Base-by-base conservation (phyloP, 129 eudicot genomes). In the Escallonia rubra region DNA sequence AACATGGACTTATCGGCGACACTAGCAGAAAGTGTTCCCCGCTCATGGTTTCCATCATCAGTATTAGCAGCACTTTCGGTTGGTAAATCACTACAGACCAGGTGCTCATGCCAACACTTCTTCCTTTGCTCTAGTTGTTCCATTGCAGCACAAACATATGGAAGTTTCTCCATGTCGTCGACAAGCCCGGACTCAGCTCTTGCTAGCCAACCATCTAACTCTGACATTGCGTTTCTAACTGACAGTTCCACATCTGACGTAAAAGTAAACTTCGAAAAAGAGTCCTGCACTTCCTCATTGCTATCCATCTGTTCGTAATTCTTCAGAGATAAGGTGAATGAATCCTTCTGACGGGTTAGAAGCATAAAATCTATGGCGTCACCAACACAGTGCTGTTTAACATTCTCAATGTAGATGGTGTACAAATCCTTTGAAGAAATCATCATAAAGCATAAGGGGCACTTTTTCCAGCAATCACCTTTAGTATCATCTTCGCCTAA, bases 91-190 rank as follows among this genome's bases (percentile, higher is more conserved):
- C 46, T 60, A 46, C 10, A 60, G 56, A 69, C 76, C 61, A 44
- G 23, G 2, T 59, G 40, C 54, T 39, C 83, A 50, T 45, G 49
- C 96, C 98, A 93, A 77, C 82, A 68, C 57, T 71, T 84, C 73
- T 82, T 89, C 67, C 96, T 82, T 56, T 81, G 84, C 71, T 82
- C 82, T 43, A 93, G 63, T 48, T 89, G 96, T 63, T 89, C 95
- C 89, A 87, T 78, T 67, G 98, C 95, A 71, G 98, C 87, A 85
- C 96, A 93, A 10, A 93, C 95, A 80, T 82, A 93, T 5, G 98
- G 98, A 82, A 93, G 96, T 56, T 72, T 89, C 73, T 87, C 95
- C 67, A 93, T 41, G 84, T 93, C 98, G 74, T 89, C 98, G 62
- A 89, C 98, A 65, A 93, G 92, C 70, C 96, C 92, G 8, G 98